phyloP scores from a whole-genome alignment of 163 green algal genomes.

The Scenedesmus sp. region DNA sequence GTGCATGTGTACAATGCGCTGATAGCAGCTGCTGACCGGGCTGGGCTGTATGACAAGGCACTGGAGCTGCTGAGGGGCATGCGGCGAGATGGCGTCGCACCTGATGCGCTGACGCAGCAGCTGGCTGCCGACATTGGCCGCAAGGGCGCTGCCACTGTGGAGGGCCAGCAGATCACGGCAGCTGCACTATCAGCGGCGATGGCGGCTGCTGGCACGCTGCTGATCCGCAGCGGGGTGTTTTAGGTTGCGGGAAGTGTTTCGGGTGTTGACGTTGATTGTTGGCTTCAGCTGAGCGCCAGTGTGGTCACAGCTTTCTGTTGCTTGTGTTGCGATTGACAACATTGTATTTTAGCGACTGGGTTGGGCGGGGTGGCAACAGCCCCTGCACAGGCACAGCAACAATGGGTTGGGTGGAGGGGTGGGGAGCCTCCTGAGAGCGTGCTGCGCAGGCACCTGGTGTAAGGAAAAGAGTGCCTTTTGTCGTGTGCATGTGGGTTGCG shows the following conservation, averaged over 20 bases:
- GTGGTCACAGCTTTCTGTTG: background rate
- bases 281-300: background rate
- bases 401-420: background rate
- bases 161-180: slow-evolving; percentile 81
- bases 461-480: background rate
- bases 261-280: background rate
- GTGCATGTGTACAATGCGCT: slow-evolving; percentile 92
- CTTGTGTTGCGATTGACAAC: background rate
- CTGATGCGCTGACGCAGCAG: slow-evolving; percentile 76
- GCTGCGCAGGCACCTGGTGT: background rate
- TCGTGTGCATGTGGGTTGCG: background rate
- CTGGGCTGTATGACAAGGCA: slow-evolving; percentile 73
- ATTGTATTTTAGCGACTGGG: background rate
- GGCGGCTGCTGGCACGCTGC: slow-evolving; percentile 82
- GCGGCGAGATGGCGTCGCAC: slow-evolving; percentile 70
- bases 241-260: slow-evolving; percentile 37
- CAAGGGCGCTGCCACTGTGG: slow-evolving; percentile 77
- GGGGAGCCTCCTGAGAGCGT: background rate
- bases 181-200: slow-evolving; percentile 85
- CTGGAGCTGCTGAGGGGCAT: slow-evolving; percentile 73
- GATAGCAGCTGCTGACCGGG: slow-evolving; percentile 86
- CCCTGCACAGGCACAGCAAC: background rate
- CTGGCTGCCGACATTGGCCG: slow-evolving; percentile 78
- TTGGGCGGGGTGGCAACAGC: background rate
- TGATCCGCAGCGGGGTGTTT: slow-evolving; percentile 85